These are phyloP conservation scores for Psilocybe cubensis DNA, from an alignment of 768 basidiomycete species.

Conservation along the genomic window DNA sequence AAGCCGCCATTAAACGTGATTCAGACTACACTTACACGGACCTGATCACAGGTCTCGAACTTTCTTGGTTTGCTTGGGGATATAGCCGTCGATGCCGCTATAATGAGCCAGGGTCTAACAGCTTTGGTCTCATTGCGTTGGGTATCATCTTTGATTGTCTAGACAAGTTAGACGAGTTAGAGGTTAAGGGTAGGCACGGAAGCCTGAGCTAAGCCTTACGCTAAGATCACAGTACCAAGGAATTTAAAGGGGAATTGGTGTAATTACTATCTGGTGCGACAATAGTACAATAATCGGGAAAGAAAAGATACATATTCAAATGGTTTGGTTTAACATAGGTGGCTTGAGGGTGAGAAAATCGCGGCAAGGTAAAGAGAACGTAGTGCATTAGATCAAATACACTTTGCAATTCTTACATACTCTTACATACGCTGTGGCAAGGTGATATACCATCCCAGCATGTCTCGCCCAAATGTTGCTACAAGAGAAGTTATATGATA, in stretches of 20 bases:
- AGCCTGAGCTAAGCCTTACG: background rate
- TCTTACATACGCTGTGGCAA: background rate
- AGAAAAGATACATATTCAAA: too few species aligned
- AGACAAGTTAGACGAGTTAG: conserved; percentile 33
- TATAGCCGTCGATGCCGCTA: conserved; percentile 48
- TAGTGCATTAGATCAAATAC: background rate
- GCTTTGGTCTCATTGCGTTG: conserved; percentile 71
- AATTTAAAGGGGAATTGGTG: too few species aligned
- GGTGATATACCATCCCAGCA: too few species aligned
- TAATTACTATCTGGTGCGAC: too few species aligned
- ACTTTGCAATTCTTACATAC: background rate
- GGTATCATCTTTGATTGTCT: conserved; percentile 62
- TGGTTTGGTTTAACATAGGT: too few species aligned
- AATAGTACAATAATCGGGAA: too few species aligned
- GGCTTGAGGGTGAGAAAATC: too few species aligned
- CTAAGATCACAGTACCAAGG: too few species aligned
- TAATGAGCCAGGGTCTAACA: conserved; percentile 53
- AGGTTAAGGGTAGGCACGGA: background rate
- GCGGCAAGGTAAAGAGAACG: too few species aligned
- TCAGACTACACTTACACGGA: conserved; percentile 28
- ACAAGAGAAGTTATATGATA: background rate
- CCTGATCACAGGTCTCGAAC: conserved; percentile 44
- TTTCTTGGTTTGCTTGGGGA: conserved; percentile 71
- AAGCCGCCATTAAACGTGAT: conserved; percentile 27
- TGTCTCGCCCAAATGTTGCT: background rate